Percentiles rank a stretch among this genome's conserved stretches.
These are phyloP conservation scores for Pezicula rhizophila DNA, from an alignment of 2,329 filamentous ascomycete genomes.

Conservation along the genomic window DNA sequence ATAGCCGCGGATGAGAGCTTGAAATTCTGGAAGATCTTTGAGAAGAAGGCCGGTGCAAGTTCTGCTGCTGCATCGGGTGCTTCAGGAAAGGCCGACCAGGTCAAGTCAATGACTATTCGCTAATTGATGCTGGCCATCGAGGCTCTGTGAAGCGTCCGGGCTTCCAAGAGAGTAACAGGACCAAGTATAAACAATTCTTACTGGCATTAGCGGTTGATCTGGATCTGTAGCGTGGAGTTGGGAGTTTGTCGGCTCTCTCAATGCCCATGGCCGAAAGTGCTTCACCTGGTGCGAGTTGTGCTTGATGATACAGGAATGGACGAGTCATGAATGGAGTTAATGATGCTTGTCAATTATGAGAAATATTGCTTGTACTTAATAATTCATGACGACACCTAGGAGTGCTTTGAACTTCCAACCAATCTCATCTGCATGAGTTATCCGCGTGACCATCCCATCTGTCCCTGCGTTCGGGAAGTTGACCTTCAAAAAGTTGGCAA, in stretches of 20 bases:
- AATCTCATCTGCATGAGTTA: too few relatives aligned
- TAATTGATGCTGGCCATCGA: conserved; percentile 37
- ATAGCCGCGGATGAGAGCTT: conserved; percentile 87
- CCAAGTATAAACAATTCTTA: conserved; percentile 28
- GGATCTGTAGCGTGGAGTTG: conserved; percentile 48
- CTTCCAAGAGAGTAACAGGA: conserved; percentile 19
- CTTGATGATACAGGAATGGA: conserved; percentile 23
- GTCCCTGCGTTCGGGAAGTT: too few relatives aligned
- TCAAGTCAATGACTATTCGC: conserved; percentile 93
- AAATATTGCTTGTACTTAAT: not conserved
- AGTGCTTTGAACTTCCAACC: not conserved
- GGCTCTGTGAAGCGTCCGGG: conserved; percentile 19
- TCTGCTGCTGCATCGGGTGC: conserved; percentile 60
- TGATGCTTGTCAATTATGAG: conserved; percentile 5
- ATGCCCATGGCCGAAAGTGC: conserved; percentile 44
- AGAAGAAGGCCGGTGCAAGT: conserved; percentile 83
- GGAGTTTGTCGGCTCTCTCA: conserved; percentile 37
- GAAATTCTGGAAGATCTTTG: conserved; percentile 99
- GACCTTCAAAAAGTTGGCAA: too few relatives aligned
- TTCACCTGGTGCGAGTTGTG: conserved; percentile 31
- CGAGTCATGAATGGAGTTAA: conserved; percentile 3
- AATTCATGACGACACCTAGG: not conserved
- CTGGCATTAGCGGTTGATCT: conserved; percentile 37
- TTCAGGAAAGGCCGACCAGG: conserved; percentile 75
- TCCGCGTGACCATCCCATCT: too few relatives aligned